Base-by-base conservation (phyloP, 805 yeast genomes). In the Priceomyces melissophilus region DNA sequence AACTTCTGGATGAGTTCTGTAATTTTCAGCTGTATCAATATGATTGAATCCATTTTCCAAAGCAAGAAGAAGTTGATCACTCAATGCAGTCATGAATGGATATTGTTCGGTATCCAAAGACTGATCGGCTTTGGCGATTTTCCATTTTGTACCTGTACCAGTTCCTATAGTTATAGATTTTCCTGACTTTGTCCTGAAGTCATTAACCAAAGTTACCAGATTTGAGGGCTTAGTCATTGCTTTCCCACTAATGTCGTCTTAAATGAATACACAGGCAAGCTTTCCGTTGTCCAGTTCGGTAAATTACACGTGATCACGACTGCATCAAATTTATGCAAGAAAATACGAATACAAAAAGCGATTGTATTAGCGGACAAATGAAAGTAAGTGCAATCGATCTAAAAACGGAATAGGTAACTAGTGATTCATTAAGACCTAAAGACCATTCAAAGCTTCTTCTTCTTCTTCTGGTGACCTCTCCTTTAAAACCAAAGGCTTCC, bases 401-500 rank as follows among this genome's bases (percentile, higher is more conserved):
- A 29, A 23, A 41, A 17, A 32, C 31, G 14, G 31, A n/a, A n/a
- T n/a, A 29, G 31, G 31, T 9, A 16, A 12, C 10, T n/a, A 30
- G 3, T 4, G 14, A 32, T 14, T 32, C 6, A 4, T n/a, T 12
- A 10, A 11, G 8, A 20, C 17, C 39, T 48, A 50, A 38, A 60
- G 58, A 34, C 65, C 69, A 41, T 61, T 62, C 30, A 63, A 53
- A 4, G 52, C 63, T 26, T 56, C 60, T 49, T 80, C 86, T 44
- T 82, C 87, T 43, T 81, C 88, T 23, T 71, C 81, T 23, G 78
- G 68, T 35, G 81, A 73, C 60, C 95, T 82, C 61, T 85, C 78
- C 69, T 88, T 82, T 52, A 90, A 76, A 16, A 86, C 95, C 55
- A 93, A 76, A 13, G 96, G 96, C 62, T 87, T 86, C 38, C 98